Evolutionary conservation across 2,329 filamentous ascomycete species (phyloP).

Genomic region (Verticillium nonalfalfae): DNA sequence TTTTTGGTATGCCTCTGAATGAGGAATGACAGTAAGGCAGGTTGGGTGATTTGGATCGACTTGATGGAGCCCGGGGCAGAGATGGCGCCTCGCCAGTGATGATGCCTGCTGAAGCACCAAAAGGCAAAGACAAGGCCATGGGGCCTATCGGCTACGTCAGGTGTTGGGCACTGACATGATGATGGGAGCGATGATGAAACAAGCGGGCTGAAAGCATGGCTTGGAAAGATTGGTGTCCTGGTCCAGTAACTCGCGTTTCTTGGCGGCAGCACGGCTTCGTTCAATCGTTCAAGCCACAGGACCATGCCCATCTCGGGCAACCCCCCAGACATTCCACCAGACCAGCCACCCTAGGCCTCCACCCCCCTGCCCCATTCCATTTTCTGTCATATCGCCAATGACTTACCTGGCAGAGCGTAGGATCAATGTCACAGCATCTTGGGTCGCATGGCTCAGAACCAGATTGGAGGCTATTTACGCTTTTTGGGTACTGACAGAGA

Average conservation of each 20-base stretch:
- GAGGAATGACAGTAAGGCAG: too few species aligned
- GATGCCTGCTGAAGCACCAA: too few species aligned
- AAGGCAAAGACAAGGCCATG: too few species aligned
- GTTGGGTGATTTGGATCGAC: too few species aligned
- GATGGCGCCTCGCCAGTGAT: too few species aligned
- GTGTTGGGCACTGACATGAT: background rate
- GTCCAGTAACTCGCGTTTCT: background rate
- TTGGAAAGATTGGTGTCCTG: background rate
- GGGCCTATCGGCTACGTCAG: too few species aligned
- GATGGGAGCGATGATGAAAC: constrained; percentile 3
- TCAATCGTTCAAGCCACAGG: background rate
- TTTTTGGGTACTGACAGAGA: background rate
- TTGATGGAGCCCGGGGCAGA: too few species aligned
- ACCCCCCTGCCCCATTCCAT: background rate
- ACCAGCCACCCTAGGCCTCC: too few species aligned
- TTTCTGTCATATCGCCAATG: background rate
- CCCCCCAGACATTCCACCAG: background rate
- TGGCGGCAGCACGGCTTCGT: background rate
- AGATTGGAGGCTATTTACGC: background rate
- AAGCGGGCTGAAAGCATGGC: background rate
- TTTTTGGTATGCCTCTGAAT: too few species aligned
- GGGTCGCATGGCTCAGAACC: background rate
- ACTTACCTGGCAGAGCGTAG: background rate
- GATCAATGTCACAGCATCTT: background rate
- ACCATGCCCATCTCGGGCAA: background rate